Evolutionary conservation across 305 asterid species (phyloP), one percentile per base, ranked within the genome.

Genomic region (Plantago coronopus): DNA sequence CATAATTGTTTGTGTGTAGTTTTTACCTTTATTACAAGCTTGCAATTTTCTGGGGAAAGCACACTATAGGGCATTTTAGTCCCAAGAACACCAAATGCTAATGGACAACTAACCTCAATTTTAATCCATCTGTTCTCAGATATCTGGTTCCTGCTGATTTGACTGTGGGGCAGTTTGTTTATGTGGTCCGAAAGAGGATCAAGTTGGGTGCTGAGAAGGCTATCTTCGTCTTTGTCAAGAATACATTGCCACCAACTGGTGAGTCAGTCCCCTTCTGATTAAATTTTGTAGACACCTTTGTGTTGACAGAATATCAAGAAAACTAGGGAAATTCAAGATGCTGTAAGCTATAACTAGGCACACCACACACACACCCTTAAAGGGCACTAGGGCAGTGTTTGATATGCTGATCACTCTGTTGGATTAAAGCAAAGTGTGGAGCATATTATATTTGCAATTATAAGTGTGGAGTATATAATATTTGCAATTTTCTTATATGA

Each of bases 91-190:
- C 9, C 12, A 34, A 34, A 34, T 22, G 31, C 17, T 11, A 11
- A 3, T 21, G 3, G 57, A 20, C 40, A 45, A 54, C 29, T 27
- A 38, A 25, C 38, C 23, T 57, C 21, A 47, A 12, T 43, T 21
- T 49, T 29, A 15, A 61, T 69, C 53, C 29, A 42, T 27, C 57
- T 29, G 29, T 64, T 17, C 45, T 49, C 83, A 85, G 90, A 58
- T 83, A 79, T 74, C 94, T 85, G 22, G 87, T 85, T 66, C 88
- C 95, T 50, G 82, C 86, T 81, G 88, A 79, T 74, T 64, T 81
- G 68, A 81, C 83, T 27, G 82, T 83, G 46, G 94, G 89, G 14
- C 89, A 85, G 74, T 80, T 85, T 75, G 94, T 85, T 57, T 80
- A 80, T 48, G 86, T 85, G 54, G 85, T 85, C 7, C 84, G 88